These are phyloP conservation scores for Phoenix roebelenii DNA, from an alignment of 176 grass and related monocot genomes.

Conservation along the genomic window DNA sequence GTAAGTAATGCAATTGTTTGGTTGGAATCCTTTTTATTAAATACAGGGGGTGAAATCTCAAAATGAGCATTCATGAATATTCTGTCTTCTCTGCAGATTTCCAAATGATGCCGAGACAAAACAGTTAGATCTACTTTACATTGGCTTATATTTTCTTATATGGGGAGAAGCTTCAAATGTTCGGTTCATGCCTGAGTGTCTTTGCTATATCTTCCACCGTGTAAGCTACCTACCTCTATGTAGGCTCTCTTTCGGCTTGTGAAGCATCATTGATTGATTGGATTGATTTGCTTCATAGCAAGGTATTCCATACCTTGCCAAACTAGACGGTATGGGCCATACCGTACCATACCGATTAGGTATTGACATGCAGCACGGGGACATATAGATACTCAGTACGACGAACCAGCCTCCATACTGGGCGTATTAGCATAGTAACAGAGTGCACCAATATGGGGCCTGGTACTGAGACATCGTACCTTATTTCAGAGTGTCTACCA, in stretches of 20 bases:
- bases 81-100: constrained; percentile 24
- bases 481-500: no score
- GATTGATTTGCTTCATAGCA: no score
- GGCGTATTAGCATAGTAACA: no score
- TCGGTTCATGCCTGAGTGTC: constrained; percentile 95
- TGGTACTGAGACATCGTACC: no score
- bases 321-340: no score
- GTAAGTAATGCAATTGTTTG: constrained; percentile 28
- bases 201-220: constrained; percentile 94
- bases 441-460: no score
- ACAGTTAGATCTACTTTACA: constrained; percentile 70
- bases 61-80: constrained; percentile 11
- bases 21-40: constrained; percentile 5
- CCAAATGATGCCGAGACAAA: constrained; percentile 25
- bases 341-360: no score
- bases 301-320: no score
- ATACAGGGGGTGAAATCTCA: background rate
- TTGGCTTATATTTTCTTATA: constrained; percentile 87
- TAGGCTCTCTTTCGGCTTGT: background rate
- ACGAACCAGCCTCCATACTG: no score
- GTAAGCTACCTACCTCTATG: constrained; percentile 40
- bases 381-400: no score
- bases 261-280: no score
- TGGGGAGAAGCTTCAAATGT: constrained; percentile 99
- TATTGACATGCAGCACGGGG: no score